Evolutionary conservation across 768 basidiomycete genomes (phyloP).

Genomic region (Rhodotorula toruloides): DNA sequence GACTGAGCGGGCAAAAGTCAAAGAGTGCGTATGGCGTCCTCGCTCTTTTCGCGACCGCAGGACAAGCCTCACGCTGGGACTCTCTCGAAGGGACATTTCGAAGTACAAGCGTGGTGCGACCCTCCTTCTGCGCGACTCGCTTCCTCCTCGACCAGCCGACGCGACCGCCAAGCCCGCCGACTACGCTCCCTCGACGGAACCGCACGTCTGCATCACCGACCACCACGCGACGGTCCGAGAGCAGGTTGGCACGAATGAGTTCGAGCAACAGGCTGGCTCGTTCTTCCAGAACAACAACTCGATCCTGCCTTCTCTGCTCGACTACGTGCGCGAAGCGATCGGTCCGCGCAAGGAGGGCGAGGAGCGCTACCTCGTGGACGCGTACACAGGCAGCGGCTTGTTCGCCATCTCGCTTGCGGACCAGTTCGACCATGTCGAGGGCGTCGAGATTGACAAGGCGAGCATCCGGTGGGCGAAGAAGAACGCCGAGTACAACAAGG

Average conservation of each 20-base stretch:
- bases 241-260: slow-evolving; percentile 69
- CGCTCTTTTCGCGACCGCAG: background rate
- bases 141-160: slow-evolving; percentile 45
- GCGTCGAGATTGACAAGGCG: slow-evolving; percentile 72
- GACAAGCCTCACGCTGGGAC: background rate
- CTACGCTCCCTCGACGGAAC: slow-evolving; percentile 34
- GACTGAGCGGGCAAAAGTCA: slow-evolving; percentile 61
- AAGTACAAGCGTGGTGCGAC: slow-evolving; percentile 83
- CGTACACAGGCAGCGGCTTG: slow-evolving; percentile 72
- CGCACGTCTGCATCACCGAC: slow-evolving; percentile 74
- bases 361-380: slow-evolving; percentile 72
- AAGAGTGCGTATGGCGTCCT: slow-evolving; percentile 54
- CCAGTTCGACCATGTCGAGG: slow-evolving; percentile 68
- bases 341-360: slow-evolving; percentile 20
- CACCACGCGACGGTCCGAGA: slow-evolving; percentile 77
- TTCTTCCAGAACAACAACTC: slow-evolving; percentile 99
- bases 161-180: slow-evolving; percentile 23
- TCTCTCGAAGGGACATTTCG: slow-evolving; percentile 60
- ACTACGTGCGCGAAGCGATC: slow-evolving; percentile 73
- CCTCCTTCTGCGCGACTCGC: slow-evolving; percentile 80
- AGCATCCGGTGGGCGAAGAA: slow-evolving; percentile 47
- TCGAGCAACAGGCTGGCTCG: slow-evolving; percentile 77
- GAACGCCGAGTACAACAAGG: slow-evolving; percentile 50
- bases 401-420: slow-evolving; percentile 78
- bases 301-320: slow-evolving; percentile 74